A percentile compares a stretch with the other conserved stretches of the same genome.
Conservation (phyloP, 352 stramenopile genomes). For the Phytophthora colocasiae region DNA sequence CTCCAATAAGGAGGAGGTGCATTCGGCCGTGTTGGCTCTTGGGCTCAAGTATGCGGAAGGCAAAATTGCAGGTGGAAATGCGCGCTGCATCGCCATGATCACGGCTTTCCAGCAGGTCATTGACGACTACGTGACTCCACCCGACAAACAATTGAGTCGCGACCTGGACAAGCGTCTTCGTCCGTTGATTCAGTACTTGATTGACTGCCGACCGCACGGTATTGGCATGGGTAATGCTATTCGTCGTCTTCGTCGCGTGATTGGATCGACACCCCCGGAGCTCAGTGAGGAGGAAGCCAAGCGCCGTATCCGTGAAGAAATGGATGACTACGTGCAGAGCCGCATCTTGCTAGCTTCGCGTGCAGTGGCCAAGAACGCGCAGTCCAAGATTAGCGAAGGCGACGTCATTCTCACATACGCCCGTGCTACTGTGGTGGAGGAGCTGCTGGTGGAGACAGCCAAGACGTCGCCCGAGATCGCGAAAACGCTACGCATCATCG, state of each 20-base stretch:
- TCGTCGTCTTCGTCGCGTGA: constrained; percentile 87
- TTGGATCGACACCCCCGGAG: constrained; percentile 88
- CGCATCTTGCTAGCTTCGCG: constrained; percentile 93
- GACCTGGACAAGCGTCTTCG: constrained; percentile 92
- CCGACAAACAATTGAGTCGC: constrained; percentile 79
- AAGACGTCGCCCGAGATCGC: constrained; percentile 39
- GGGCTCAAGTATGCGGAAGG: constrained; percentile 93
- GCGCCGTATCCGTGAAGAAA: constrained; percentile 86
- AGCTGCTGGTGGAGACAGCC: constrained; percentile 73
- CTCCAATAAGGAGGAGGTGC: constrained; percentile 81
- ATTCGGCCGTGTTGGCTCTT: constrained; percentile 91
- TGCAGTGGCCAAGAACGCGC: constrained; percentile 89
- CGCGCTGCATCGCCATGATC: constrained; percentile 94
- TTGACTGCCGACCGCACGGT: constrained; percentile 93
- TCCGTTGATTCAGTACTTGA: constrained; percentile 95
- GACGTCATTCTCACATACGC: constrained; percentile 97
- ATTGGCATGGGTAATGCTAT: constrained; percentile 98
- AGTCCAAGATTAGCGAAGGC: constrained; percentile 89
- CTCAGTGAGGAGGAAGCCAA: constrained; percentile 89
- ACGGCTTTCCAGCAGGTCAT: constrained; percentile 92
- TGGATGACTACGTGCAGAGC: constrained; percentile 95
- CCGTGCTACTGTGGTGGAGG: constrained; percentile 92
- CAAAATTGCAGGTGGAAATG: constrained; percentile 91
- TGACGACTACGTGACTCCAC: constrained; percentile 87
- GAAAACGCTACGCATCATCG: constrained; percentile 89